Evolutionary conservation across 768 basidiomycete genomes (phyloP), one percentile per base, ranked within the genome.

Genomic region (Artomyces pyxidatus): DNA sequence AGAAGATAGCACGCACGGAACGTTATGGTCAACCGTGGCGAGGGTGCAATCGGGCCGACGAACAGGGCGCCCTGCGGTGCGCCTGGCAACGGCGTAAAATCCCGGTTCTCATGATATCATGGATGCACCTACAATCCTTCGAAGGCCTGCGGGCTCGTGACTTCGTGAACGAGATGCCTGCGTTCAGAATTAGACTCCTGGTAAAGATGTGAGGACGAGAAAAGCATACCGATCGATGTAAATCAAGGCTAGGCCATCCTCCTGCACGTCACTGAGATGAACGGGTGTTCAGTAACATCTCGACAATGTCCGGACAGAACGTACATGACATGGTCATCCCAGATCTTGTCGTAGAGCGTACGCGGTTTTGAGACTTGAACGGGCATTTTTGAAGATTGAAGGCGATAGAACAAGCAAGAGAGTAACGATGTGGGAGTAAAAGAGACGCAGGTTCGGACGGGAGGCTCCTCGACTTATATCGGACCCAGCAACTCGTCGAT

Each of bases 281-380:
- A 52, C n/a, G n/a, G 23, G 12, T n/a, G 19, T 52, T n/a, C 51
- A 35, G 3, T 17, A 7, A 29, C 12, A 11, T n/a, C 39, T 0
- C 4, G n/a, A 12, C 17, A 29, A n/a, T n/a, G 6, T 23, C 25
- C 2, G 25, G 5, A 3, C 22, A 10, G 23, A 9, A 19, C 14
- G 39, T 59, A 91, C 81, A 97, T 86, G 61, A 95, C 80, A 70
- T 97, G 95, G 64, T 97, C 92, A 57, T 96, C 91, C 83, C 89
- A 96, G 55, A 97, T 91, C 72, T 97, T 97, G 70, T 98, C 95
- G 68, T 97, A 96, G 26, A 98, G 74, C 29, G 95, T 97, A 53
- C 91, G 83, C 9, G 91, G 90, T 19, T 73, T 67, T 47, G 71
- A 57, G 16, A 74, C 65, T n/a, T 78, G 66, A 27, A 69, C 73